Base-by-base conservation (phyloP, 371 early-diverging fungal species). In the Amoeboaphelidium protococcarum region DNA sequence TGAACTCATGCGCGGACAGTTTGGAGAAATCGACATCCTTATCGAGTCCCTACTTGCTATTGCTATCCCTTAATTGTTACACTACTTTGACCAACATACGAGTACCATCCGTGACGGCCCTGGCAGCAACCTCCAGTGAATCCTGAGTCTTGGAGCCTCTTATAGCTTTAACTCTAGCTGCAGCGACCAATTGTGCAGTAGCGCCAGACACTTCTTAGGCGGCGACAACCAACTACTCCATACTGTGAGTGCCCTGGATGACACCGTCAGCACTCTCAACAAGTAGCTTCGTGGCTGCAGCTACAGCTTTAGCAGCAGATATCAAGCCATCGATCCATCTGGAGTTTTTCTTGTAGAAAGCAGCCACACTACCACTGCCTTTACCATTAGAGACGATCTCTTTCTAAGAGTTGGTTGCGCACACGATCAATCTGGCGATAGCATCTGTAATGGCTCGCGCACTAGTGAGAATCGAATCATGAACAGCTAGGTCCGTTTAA, bases 311-410 rank as follows among this genome's bases (percentile, higher is more conserved):
- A 42, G 96, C 94, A 0, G 96, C 96, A 1, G 87, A 82, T 47
- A 95, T 89, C 25, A 95, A 69, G 20, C 96, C 96, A 56, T 95
- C 92, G 1, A 91, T 95, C 96, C 96, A 95, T 52, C 88, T 76
- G 66, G 87, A 87, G 65, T 95, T 84, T 71, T 91, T 90, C 59
- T 91, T 91, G 73, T 95, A 95, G 58, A 90, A 92, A 0, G 82
- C 86, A 2, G 79, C 78, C 6, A 22, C 51, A 26, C 80, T 72
- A n/a, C 75, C 69, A 1, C 74, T 58, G 0, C 86, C 90, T 37
- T 80, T 70, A 20, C 90, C 90, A 57, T 89, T 81, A 1, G 85
- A 74, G 2, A 91, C 94, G 64, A 91, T 86, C 62, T 95, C 96
- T 57, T 89, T 80, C 59, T 95, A 94, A 13, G 86, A 79, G 23